Evolutionary conservation across 352 stramenopile genomes (phyloP), one percentile per base, ranked within the genome.

Genomic region (Bremia lactucae): DNA sequence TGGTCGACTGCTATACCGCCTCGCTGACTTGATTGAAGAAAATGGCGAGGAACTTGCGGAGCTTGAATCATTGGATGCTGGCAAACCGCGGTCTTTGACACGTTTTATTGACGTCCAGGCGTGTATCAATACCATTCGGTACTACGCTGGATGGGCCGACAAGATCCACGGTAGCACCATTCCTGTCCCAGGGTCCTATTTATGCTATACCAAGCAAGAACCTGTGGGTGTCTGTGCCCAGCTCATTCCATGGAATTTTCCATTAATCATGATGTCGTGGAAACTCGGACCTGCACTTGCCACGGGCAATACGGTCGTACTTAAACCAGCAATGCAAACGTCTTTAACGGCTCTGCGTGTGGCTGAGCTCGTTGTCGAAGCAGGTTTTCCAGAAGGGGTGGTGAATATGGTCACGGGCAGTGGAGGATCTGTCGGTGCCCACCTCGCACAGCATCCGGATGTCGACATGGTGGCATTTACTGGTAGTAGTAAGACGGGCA

Each of bases 211-310:
- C 6, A 64, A 68, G 46, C 53, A 64, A 23, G 64, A 98, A 59
- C 83, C 92, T 10, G 78, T 98, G 0, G 94, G 93, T 14, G 85
- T 97, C 15, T 85, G 64, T 47, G 83, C 62, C 19, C 62, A 97
- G 18, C 94, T 98, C 47, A 96, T 93, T 44, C 94, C 87, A 21
- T 98, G 94, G 94, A 98, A 98, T 68, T 98, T 98, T 65, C 94
- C 95, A 2, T 62, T 92, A 44, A 86, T 94, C 10, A 97, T 98
- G 94, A 91, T 97, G 36, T 87, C 89, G 9, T 78, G 91, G 31
- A 98, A 98, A 64, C 68, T 92, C 10, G 89, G 55, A 18, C 84
- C 89, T 0, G 87, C 89, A 0, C 55, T 97, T 23, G 66, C 83
- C 6, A 76, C 83, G 0, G 95, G 95, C 11, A 98, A 93, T 67